Evolutionary conservation across 2,329 filamentous ascomycete species (phyloP), one percentile per base, ranked within the genome.

Genomic region (Raffaelea arxii): DNA sequence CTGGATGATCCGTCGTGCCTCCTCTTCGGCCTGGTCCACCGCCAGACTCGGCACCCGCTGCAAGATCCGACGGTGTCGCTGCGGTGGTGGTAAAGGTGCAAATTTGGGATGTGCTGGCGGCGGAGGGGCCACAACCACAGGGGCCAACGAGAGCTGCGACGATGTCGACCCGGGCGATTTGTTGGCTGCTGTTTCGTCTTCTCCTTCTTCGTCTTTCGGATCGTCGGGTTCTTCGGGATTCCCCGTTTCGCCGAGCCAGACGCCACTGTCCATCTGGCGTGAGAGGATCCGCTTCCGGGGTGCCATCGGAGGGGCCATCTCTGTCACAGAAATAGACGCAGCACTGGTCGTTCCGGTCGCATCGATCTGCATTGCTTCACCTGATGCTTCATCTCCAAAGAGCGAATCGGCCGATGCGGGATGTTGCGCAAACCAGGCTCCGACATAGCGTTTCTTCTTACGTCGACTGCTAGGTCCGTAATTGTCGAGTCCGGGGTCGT

Each of bases 401-500:
- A 41, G 27, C 43, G 53, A 53, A 37, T 54, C 39, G 46, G 54
- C 44, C 36, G 52, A 54, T 9, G 48, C 49, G 12, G 54, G 52
- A 19, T 48, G 70, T 57, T 82, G 79, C 49, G 75, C 72, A 59
- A 76, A 86, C 83, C 82, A 87, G 4, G 80, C 73, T 4, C 83
- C 83, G 38, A 77, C 65, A 51, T 82, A 80, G 42, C 76, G 72
- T 55, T 70, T 72, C 65, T 85, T 86, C 50, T 74, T 72, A 52
- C 72, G 69, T 23, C 71, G 67, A 1, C 70, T 65, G 25, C 44
- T 48, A 5, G 48, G 38, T 22, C 70, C 65, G 56, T 85, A 85
- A 55, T 82, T 82, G 50, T 84, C 80, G 41, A 81, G 60, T 2
- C 75, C 74, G 3, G 79, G 78, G 48, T 85, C 82, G 55, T 86